Base-by-base conservation (phyloP, 2,329 filamentous ascomycete genomes). In the Alternaria panax region DNA sequence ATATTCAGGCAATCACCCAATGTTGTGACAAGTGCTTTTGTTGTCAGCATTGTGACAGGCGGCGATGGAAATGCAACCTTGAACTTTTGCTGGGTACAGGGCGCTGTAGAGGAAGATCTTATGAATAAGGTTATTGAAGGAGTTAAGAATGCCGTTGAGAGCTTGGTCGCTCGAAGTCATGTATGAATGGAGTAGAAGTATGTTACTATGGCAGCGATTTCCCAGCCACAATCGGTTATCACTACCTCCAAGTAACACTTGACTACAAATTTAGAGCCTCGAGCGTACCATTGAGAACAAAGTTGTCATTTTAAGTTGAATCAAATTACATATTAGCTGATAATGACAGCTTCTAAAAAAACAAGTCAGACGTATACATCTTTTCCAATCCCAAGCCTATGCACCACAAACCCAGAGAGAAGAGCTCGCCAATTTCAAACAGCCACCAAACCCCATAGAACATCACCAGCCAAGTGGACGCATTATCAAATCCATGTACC, bases 1-100 rank as follows among this genome's bases (percentile, higher is more conserved):
- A 59, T 80, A 4, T 83, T 84, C 54, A 81, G 80, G 24, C 81
- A 84, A 62, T 79, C 78, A 62, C 72, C 75, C 3, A 78, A 73
- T 63, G 76, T 79, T 1, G 70, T 75, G 3, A 78, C 80, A 0
- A 67, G 71, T 27, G 77, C 78, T 4, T 61, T 84, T 41, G 71
- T 70, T 14, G 68, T 81, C 7, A 81, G 77, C 40, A 74, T 75
- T 52, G 72, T 80, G 14, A 81, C 80, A 0, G 82, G 82, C 14
- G 75, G 74, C 5, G 80, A 84, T 72, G 79, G 79, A 1, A 79
- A 78, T 61, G 68, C 81, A 62, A 69, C 73, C 8, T 28, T 83
- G 20, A 74, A 71, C 2, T 78, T 82, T 59, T 74, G 70, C 25
- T 83, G 82, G 81, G 73, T 76, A 57, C 71, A 78, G 14, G 75